A percentile compares a stretch with the other conserved stretches of the same genome.
Conservation (phyloP, 768 basidiomycete species). For the Leccinum boreale region DNA sequence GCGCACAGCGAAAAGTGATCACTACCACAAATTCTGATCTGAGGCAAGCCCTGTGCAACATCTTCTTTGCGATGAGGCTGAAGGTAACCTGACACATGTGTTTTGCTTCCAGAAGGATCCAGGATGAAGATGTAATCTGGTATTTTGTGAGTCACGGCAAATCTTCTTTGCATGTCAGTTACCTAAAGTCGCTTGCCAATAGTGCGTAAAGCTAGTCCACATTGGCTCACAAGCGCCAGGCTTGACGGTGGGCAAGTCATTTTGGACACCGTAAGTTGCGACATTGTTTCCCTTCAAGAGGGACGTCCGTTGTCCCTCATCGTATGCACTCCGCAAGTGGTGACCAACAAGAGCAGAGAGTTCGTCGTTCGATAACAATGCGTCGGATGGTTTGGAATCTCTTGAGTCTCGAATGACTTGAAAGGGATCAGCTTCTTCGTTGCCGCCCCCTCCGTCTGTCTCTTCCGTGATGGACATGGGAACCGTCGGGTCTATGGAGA, state of each 20-base stretch:
- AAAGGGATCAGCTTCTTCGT: constrained; percentile 53
- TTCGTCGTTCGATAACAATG: constrained; percentile 60
- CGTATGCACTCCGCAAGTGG: constrained; percentile 65
- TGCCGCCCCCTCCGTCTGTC: constrained; percentile 39
- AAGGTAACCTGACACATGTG: constrained; percentile 52
- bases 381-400: constrained; percentile 54
- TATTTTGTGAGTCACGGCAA: constrained; percentile 6
- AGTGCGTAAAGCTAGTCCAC: constrained; percentile 88
- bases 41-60: constrained; percentile 75
- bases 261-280: constrained; percentile 52
- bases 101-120: constrained; percentile 36
- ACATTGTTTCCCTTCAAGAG: constrained; percentile 14
- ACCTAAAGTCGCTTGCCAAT: constrained; percentile 84
- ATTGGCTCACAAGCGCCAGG: constrained; percentile 70
- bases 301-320: constrained; percentile 41
- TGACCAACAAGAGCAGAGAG: constrained; percentile 42
- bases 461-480: constrained; percentile 24
- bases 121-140: constrained; percentile 89
- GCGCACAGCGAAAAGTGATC: constrained; percentile 83
- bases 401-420: constrained; percentile 74
- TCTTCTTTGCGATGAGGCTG: constrained; percentile 55
- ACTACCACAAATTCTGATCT: constrained; percentile 72
- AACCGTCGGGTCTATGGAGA: constrained; percentile 63
- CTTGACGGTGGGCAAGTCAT: constrained; percentile 35
- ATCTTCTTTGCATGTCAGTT: constrained; percentile 10